Conservation (phyloP, 2,329 filamentous ascomycete genomes). For the Colletotrichum sublineola region DNA sequence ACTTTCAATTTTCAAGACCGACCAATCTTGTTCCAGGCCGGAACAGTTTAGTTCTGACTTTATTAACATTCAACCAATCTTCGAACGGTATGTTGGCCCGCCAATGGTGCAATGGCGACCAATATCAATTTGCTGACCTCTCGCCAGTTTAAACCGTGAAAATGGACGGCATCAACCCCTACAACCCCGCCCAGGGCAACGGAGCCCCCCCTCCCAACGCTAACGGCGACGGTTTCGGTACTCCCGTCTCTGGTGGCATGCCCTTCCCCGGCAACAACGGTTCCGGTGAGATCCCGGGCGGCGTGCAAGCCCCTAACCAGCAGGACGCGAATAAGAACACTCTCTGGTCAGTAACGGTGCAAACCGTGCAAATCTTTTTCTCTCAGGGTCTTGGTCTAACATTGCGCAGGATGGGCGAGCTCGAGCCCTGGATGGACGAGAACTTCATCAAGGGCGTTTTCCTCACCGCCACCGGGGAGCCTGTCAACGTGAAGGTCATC, state of each 20-base stretch:
- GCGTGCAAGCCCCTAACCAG: conserved; percentile 44
- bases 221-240: conserved; percentile 53
- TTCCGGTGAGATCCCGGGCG: conserved; percentile 49
- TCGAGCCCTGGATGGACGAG: conserved; percentile 99
- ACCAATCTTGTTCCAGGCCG: conserved; percentile 15
- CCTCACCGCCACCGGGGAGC: conserved; percentile 88
- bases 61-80: conserved; percentile 3
- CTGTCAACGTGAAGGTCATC: conserved; percentile 99
- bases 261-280: conserved; percentile 52
- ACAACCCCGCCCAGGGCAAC: conserved; percentile 50
- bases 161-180: conserved; percentile 53
- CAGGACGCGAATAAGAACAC: conserved; percentile 69
- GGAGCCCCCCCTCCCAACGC: conserved; percentile 54
- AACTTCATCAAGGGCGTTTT: conserved; percentile 97
- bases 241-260: conserved; percentile 50
- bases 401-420: conserved; percentile 89
- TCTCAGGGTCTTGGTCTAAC: conserved; percentile 27
- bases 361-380: no score
- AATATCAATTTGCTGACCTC: background rate
- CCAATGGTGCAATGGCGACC: background rate
- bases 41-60: conserved; percentile 13
- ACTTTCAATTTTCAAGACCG: conserved; percentile 52
- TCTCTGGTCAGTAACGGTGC: conserved; percentile 62
- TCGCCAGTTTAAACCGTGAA: conserved; percentile 17
- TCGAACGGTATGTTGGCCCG: conserved; percentile 13